Base-by-base conservation (phyloP, 148 eudicot species). In the Nyssa sinensis region DNA sequence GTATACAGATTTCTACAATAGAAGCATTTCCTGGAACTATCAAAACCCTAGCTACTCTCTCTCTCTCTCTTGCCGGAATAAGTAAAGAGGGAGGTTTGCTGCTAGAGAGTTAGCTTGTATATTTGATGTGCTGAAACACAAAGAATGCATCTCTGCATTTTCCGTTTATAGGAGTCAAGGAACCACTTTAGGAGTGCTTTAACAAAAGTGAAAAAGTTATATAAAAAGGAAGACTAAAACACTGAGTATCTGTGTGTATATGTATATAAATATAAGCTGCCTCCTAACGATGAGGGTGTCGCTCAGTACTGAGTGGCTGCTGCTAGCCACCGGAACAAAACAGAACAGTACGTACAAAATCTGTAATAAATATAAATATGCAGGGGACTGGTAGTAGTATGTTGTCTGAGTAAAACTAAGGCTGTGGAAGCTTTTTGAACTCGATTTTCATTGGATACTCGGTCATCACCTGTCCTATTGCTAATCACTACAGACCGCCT, bases 91-190 rank as follows among this genome's bases (percentile, higher is more conserved):
- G 59, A 55, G 53, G 19, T 31, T 67, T 75, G n/a, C 83, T 34
- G 61, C 11, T 30, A 47, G 17, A 6, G 62, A 31, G 62, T 51
- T 32, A 59, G 49, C 59, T 57, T 66, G n/a, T 39, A 31, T 65
- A 37, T 70, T 74, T 59, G 61, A 62, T 33, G 77, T 67, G 75
- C 82, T 76, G 77, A 69, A 71, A 77, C 78, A 74, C 74, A 53
- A 62, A 64, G 74, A 77, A 72, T 69, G 39, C 63, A 5, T 73
- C 77, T 64, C 62, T 67, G 67, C 27, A 53, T 72, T 70, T 75
- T 69, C 77, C 70, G 41, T 28, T 64, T 58, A 13, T 68, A 66
- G 61, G 41, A 55, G 57, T 53, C 65, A 72, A 13, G 10, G 51
- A 39, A 13, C 59, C 62, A 8, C 24, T 71, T 73, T 21, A n/a